phyloP scores from a whole-genome alignment of 805 yeast genomes.

The Clavispora santaluciae region DNA sequence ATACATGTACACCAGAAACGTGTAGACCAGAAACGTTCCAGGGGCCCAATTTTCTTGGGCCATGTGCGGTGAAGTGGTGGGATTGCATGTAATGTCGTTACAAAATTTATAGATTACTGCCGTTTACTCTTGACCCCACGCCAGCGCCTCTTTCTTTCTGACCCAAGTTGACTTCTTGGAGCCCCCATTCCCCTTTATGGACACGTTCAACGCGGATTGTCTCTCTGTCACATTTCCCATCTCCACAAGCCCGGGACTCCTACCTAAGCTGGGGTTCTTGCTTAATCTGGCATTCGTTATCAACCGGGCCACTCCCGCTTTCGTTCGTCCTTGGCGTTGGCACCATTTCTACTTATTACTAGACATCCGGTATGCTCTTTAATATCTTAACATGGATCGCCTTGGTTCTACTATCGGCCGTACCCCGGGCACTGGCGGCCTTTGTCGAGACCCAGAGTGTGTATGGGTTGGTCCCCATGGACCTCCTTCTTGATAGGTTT shows the following conservation, averaged over 20 bases:
- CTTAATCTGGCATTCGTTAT: too few relatives aligned
- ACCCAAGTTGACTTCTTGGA: too few relatives aligned
- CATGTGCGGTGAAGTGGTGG: not conserved
- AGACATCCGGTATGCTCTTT: not conserved
- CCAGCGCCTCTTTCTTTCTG: too few relatives aligned
- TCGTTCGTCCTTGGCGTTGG: too few relatives aligned
- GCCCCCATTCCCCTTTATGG: not conserved
- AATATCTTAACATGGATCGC: constrained; percentile 2
- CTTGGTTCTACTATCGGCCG: constrained; percentile 6
- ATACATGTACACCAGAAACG: too few relatives aligned
- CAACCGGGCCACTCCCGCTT: too few relatives aligned
- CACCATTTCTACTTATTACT: too few relatives aligned
- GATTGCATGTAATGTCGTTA: not conserved
- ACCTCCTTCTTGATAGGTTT: constrained; percentile 15
- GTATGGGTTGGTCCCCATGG: constrained; percentile 3
- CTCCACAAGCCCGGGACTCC: not conserved
- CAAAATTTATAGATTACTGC: not conserved
- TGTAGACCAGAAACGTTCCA: too few relatives aligned
- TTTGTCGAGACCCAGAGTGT: constrained; percentile 21
- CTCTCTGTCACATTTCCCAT: not conserved
- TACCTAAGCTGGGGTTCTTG: not conserved
- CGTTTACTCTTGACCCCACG: too few relatives aligned
- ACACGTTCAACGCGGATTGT: not conserved
- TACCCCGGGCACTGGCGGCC: constrained; percentile 14
- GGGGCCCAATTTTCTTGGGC: not conserved